Evolutionary conservation across 192 early-diverging fungal species (phyloP), one percentile per base, ranked within the genome.

Genomic region (Rhizoclosmatium globosum): DNA sequence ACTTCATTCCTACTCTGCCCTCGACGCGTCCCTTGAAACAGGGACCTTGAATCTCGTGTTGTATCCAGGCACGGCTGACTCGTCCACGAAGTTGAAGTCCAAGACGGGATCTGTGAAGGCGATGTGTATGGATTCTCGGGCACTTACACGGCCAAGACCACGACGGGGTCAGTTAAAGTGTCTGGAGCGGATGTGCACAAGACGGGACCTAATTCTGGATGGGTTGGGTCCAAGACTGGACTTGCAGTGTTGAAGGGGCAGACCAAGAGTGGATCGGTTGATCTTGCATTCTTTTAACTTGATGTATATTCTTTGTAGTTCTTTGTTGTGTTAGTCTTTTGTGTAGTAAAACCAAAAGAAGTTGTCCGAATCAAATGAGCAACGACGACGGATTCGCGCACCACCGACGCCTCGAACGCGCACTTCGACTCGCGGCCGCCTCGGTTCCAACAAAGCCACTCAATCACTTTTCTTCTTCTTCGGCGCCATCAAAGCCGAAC

Each of bases 251-350:
- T 71, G 45, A 31, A 56, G 9, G 69, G 47, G 11, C 13, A 6
- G 6, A 71, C 69, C 4, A n/a, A n/a, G 6, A 71, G 48, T 71
- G 69, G 69, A 31, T 19, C 48, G 38, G 69, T 71, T 71, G 53
- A 71, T 47, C 56, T 68, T 9, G 17, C 42, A 11, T 68, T 68
- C 21, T 23, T 43, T 17, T 68, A 45, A 68, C 15, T 21, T 17
- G 56, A 17, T 15, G 21, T 17, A 57, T 17, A 57, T 57, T 57
- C 56, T 17, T 31, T 31, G 31, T 31, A 0, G 31, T 57, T 57
- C 56, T 17, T 31, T 31, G 31, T 31, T 31, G 31, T 31, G 31
- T 31, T 31, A 31, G 31, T 31, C 31, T 31, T 31, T 31, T 31
- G 31, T 31, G 31, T 31, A 31, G 31, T 31, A 31, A 31, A 31